Base-by-base conservation (phyloP, 495 filamentous ascomycete genomes). In the Xylaria grammica region DNA sequence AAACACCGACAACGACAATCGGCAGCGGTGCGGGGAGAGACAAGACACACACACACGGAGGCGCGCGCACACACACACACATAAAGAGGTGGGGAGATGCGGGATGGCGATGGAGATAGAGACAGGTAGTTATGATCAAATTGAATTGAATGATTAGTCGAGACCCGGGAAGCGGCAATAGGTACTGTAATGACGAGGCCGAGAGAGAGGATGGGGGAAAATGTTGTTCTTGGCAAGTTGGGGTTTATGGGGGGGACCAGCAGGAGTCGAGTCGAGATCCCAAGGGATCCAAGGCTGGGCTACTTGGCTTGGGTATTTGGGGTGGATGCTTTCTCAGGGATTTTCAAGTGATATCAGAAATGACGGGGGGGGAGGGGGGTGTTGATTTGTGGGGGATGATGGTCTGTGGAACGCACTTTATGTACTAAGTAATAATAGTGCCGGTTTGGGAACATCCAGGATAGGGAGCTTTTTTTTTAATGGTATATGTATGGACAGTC, bases 221-320 rank as follows among this genome's bases (percentile, higher is more conserved):
- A 72, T 70, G 69, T 64, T 72, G 72, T 74, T 74, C 72, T 74
- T 74, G 72, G 72, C 72, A 74, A 69, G 71, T 69, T 72, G 70
- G 71, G 71, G 71, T 69, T 69, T 65, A 51, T 44, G 44, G 40
- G 56, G 56, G 56, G 26, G 49, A 34, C 40, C 56, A 67, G 58
- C 65, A 68, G 17, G 65, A 74, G 57, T 42, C 34, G 34, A 50
- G 44, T 34, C 24, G 60, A 19, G 1, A 30, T 52, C 17, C 60
- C 32, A 24, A 56, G 53, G 53, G 53, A 38, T 40, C 5, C n/a
- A n/a, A n/a, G n/a, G n/a, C n/a, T n/a, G n/a, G n/a, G n/a, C n/a
- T n/a, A n/a, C n/a, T n/a, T n/a, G n/a, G n/a, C n/a, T n/a, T n/a
- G n/a, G n/a, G n/a, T n/a, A n/a, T n/a, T n/a, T n/a, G n/a, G n/a